Evolutionary conservation across 176 grass and related monocot species (phyloP), one percentile per base, ranked within the genome.

Genomic region (Panicum miliaceum): DNA sequence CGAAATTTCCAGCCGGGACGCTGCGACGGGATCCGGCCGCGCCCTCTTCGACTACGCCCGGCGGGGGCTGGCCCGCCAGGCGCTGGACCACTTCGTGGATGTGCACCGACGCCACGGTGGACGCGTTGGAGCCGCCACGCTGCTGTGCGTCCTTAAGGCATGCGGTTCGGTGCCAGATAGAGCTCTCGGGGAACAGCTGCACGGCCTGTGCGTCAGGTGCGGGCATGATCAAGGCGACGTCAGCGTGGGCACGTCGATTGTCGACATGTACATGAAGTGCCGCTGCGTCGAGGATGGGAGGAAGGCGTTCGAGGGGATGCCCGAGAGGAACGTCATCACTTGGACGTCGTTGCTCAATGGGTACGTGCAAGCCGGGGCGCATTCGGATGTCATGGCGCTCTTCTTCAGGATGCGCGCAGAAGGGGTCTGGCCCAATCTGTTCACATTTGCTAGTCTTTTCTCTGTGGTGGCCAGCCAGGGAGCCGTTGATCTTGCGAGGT

Each of bases 201-300:
- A 94, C 68, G 80, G 78, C 54, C 73, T 91, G n/a, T 90, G 86
- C 71, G 0, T 86, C 37, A 90, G 83, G 27, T 63, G 46, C 15
- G 79, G 86, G 57, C 54, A 85, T 29, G 71, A 81, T 66, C 71
- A 18, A 8, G 76, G 57, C 43, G 65, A 78, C 1, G 34, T 91
- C 32, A 50, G 66, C 7, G 88, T 87, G 1, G 91, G 87, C 7
- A 86, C 87, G 4, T 78, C 89, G 3, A 82, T 92, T 3, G 75
- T 97, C 1, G 87, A 84, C 56, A 81, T 82, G 87, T 86, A 86
- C 87, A 86, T 78, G 82, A 94, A 92, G 50, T 89, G 89, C 6
- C 26, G 20, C 5, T 15, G 59, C 3, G 3, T 87, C 1, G 52
- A 51, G 10, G 84, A 89, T 0, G 89, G 77, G 2, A 74, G 78